A percentile compares a stretch with the other conserved stretches of the same genome.
phyloP scores from a whole-genome alignment of 805 yeast genomes.

The Saccharomycopsis sp. region DNA sequence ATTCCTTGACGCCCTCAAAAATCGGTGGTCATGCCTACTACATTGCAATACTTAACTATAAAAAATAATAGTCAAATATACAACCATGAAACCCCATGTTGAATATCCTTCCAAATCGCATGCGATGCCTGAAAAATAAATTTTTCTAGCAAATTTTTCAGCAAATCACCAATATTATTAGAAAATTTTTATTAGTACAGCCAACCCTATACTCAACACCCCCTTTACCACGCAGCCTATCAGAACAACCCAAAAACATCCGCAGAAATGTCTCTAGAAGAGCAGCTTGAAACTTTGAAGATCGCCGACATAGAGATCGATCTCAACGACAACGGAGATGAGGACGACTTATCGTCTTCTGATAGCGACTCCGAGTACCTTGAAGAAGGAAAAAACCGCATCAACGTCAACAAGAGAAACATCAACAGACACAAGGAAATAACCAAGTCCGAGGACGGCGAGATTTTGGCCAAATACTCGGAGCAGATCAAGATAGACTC shows the following conservation, averaged over 20 bases:
- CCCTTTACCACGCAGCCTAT: too few species aligned
- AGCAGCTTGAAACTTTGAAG: neutral
- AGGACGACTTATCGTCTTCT: neutral
- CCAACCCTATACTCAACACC: too few species aligned
- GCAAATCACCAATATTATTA: neutral
- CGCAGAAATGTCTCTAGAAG: neutral
- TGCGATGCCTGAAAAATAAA: neutral
- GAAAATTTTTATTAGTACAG: neutral
- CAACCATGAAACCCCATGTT: neutral
- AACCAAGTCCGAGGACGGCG: constrained; percentile 32
- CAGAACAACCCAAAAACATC: too few species aligned
- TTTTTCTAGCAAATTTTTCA: neutral
- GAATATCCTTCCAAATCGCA: neutral
- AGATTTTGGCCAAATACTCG: constrained; percentile 55
- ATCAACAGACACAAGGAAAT: constrained; percentile 8
- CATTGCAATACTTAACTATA: too few species aligned
- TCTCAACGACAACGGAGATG: neutral
- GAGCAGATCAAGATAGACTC: constrained; percentile 60
- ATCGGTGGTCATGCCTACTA: too few species aligned
- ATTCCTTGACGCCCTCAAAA: too few species aligned
- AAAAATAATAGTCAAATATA: too few species aligned
- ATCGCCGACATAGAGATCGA: neutral
- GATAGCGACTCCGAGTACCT: neutral
- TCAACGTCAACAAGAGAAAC: neutral
- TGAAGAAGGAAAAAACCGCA: neutral